A percentile compares a stretch with the other conserved stretches of the same genome.
These are phyloP conservation scores for Solioccasus polychromus DNA, from an alignment of 768 basidiomycete species.

Conservation along the genomic window DNA sequence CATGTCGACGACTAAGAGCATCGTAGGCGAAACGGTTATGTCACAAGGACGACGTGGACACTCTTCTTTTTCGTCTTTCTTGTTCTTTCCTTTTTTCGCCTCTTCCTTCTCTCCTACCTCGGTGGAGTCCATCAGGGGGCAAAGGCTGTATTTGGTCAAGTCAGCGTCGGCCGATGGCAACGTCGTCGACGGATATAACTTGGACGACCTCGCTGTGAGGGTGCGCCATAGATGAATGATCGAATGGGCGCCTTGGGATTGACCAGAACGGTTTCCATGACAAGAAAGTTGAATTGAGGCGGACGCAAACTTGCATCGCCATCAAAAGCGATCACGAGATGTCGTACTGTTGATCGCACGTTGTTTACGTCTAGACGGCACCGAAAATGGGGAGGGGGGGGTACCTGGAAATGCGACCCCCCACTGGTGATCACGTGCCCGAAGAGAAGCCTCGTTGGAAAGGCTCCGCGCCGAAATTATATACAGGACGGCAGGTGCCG, in stretches of 20 bases:
- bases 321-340: constrained; percentile 27
- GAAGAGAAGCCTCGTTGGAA: constrained; percentile 17
- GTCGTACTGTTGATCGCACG: constrained; percentile 28
- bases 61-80: constrained; percentile 6
- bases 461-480: constrained; percentile 32
- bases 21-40: constrained; percentile 24
- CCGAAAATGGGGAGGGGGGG: constrained; percentile 30
- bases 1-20: constrained; percentile 22
- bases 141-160: too few species aligned
- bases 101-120: too few species aligned
- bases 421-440: constrained; percentile 27
- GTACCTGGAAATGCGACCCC: constrained; percentile 21
- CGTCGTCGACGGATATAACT: background rate
- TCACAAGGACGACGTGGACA: constrained; percentile 11
- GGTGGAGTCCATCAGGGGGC: too few species aligned
- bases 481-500: constrained; percentile 29
- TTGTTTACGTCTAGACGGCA: constrained; percentile 30
- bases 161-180: too few species aligned
- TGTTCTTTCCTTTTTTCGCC: too few species aligned
- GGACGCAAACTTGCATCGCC: constrained; percentile 17
- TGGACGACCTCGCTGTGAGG: background rate
- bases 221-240: background rate
- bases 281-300: constrained; percentile 16
- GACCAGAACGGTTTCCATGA: constrained; percentile 35
- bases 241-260: constrained; percentile 10